Conservation (phyloP, 1,284 basidiomycete species). For the Lignosus rhinocerotis region DNA sequence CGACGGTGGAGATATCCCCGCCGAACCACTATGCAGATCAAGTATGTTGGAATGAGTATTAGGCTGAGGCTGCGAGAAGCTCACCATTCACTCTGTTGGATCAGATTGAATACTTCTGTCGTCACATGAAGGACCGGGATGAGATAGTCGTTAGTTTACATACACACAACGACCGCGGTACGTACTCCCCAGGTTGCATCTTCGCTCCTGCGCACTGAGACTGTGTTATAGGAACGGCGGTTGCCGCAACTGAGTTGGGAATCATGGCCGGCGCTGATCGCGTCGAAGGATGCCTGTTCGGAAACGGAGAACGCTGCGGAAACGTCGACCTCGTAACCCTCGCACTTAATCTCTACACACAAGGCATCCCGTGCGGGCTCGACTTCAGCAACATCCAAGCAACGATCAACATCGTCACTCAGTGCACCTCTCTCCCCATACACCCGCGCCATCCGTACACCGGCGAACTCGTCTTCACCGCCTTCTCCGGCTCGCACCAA, state of each 20-base stretch:
- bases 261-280: conserved; percentile 93
- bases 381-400: conserved; percentile 93
- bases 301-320: conserved; percentile 97
- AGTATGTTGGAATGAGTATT: conserved; percentile 41
- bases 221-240: conserved; percentile 70
- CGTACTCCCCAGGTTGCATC: conserved; percentile 10
- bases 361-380: conserved; percentile 87
- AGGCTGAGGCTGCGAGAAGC: no score
- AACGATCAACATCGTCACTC: conserved; percentile 90
- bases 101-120: conserved; percentile 95
- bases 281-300: conserved; percentile 97
- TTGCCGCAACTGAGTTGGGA: conserved; percentile 93
- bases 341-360: conserved; percentile 94
- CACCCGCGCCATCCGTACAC: conserved; percentile 97
- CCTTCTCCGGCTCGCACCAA: conserved; percentile 98
- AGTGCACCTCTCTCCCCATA: conserved; percentile 95
- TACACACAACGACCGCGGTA: conserved; percentile 95
- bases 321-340: conserved; percentile 98
- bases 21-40: conserved; percentile 98
- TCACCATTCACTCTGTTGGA: not conserved
- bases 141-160: conserved; percentile 91
- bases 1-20: conserved; percentile 95
- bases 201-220: not conserved
- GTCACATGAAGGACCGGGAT: conserved; percentile 83
- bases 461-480: conserved; percentile 98